phyloP scores from a whole-genome alignment of 345 rosid genomes.

The Camelina laxa region DNA sequence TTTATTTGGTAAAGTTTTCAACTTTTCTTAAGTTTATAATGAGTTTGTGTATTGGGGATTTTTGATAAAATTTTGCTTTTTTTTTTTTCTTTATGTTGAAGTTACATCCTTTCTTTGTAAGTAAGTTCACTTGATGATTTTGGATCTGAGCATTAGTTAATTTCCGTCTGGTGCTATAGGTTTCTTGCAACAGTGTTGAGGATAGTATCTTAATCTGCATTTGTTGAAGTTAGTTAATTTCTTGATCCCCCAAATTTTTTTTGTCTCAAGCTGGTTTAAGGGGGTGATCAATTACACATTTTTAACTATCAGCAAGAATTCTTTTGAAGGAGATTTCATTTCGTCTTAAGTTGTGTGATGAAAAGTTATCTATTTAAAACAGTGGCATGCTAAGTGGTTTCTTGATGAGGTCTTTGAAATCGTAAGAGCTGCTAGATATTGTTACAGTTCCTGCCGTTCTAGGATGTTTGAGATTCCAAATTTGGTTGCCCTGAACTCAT shows the following conservation, averaged over 20 bases:
- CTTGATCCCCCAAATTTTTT: background rate
- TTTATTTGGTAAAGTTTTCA: conserved; percentile 64
- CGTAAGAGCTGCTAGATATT: background rate
- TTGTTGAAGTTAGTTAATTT: conserved; percentile 12
- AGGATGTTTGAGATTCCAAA: background rate
- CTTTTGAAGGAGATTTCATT: background rate
- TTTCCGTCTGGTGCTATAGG: background rate
- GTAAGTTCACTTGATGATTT: conserved; percentile 16
- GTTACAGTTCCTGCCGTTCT: background rate
- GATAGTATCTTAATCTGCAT: background rate
- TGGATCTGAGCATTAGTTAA: conserved; percentile 29
- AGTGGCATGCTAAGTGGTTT: conserved; percentile 1
- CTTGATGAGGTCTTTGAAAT: conserved; percentile 13
- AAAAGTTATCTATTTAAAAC: background rate
- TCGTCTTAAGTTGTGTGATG: background rate
- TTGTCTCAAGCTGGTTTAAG: background rate
- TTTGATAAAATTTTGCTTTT: conserved; percentile 5
- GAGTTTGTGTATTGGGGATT: conserved; percentile 21
- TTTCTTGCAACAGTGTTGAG: background rate
- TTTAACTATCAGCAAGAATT: background rate
- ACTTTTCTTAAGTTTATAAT: background rate
- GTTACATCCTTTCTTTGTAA: conserved; percentile 3
- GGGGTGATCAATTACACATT: background rate
- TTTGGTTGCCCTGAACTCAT: background rate
- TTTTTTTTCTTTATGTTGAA: conserved; percentile 10